Evolutionary conservation across 2,329 filamentous ascomycete species (phyloP).

Genomic region (Colletotrichum theobromicola): DNA sequence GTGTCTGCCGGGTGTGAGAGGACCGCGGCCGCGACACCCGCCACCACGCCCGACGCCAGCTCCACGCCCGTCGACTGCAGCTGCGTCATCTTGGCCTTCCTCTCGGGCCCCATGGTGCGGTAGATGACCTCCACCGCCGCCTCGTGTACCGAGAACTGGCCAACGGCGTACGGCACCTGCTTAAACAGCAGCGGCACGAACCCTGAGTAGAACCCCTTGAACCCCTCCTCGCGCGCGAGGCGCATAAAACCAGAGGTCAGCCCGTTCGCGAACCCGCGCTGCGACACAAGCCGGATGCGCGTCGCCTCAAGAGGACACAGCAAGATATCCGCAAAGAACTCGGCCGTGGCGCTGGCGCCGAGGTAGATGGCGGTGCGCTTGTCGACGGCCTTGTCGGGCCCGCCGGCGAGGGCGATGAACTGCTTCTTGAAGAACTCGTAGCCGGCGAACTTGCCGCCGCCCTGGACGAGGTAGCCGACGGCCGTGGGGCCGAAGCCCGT

Average conservation of each 20-base stretch:
- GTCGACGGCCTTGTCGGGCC: constrained; percentile 47
- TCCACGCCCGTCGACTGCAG: constrained; percentile 82
- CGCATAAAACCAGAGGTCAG: constrained; percentile 75
- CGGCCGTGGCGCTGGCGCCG: constrained; percentile 70
- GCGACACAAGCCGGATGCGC: constrained; percentile 78
- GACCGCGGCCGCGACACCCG: constrained; percentile 86
- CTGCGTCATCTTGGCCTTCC: constrained; percentile 71
- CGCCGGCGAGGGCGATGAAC: constrained; percentile 72
- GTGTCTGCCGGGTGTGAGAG: constrained; percentile 88
- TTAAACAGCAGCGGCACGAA: constrained; percentile 88
- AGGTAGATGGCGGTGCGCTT: constrained; percentile 71
- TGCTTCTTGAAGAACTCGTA: constrained; percentile 96
- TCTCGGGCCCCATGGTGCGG: constrained; percentile 66
- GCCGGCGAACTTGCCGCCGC: constrained; percentile 88
- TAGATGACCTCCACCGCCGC: constrained; percentile 82
- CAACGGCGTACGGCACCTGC: constrained; percentile 91
- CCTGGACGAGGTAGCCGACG: constrained; percentile 88
- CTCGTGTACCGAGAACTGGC: constrained; percentile 94
- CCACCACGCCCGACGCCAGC: constrained; percentile 83
- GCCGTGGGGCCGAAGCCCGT: constrained; percentile 87
- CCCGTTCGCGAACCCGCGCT: constrained; percentile 78
- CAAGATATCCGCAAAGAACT: constrained; percentile 78
- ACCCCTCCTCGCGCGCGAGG: constrained; percentile 76
- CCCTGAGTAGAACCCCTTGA: constrained; percentile 87
- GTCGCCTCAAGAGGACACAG: constrained; percentile 91